A percentile compares a stretch with the other conserved stretches of the same genome.
These are phyloP conservation scores for Pseudogymnoascus sp. DNA, from an alignment of 2,329 filamentous ascomycete species.

Conservation along the genomic window DNA sequence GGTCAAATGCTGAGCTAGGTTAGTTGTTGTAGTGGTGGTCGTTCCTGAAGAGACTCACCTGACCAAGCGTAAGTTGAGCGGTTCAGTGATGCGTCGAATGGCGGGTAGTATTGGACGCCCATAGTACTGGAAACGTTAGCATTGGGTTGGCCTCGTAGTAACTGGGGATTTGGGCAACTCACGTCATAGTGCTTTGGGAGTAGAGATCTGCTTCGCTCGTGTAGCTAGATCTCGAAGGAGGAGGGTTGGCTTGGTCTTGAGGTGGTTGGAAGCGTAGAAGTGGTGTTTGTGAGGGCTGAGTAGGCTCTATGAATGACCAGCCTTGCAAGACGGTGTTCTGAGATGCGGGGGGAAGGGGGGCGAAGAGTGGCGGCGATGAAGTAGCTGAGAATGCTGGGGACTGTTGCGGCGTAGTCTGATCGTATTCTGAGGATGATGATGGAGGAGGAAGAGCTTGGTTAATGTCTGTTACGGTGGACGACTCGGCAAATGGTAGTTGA, in stretches of 20 bases:
- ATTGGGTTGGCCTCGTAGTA: not conserved
- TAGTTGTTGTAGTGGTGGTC: not conserved
- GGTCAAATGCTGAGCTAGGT: not conserved
- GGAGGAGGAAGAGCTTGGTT: not conserved
- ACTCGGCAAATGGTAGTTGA: not conserved
- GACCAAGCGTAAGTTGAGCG: constrained; percentile 4
- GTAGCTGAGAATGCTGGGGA: constrained; percentile 1
- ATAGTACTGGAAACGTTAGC: not conserved
- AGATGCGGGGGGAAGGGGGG: not conserved
- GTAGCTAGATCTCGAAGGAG: not conserved
- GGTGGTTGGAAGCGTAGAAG: not conserved
- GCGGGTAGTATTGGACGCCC: not conserved
- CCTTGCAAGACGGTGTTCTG: constrained; percentile 3
- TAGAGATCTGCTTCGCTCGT: not conserved
- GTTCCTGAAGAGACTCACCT: not conserved
- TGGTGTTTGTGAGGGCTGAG: constrained; percentile 1
- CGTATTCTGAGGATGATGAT: constrained; percentile 4
- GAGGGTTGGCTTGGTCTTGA: not conserved
- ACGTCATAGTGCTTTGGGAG: constrained; percentile 8
- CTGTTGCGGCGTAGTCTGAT: not conserved
- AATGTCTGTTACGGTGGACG: not conserved
- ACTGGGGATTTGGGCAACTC: not conserved
- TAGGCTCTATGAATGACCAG: not conserved
- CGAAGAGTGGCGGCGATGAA: not conserved
- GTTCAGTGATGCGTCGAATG: not conserved